These are phyloP conservation scores for Aspergillus saccharolyticus DNA, from an alignment of 495 filamentous ascomycete species.

Conservation along the genomic window DNA sequence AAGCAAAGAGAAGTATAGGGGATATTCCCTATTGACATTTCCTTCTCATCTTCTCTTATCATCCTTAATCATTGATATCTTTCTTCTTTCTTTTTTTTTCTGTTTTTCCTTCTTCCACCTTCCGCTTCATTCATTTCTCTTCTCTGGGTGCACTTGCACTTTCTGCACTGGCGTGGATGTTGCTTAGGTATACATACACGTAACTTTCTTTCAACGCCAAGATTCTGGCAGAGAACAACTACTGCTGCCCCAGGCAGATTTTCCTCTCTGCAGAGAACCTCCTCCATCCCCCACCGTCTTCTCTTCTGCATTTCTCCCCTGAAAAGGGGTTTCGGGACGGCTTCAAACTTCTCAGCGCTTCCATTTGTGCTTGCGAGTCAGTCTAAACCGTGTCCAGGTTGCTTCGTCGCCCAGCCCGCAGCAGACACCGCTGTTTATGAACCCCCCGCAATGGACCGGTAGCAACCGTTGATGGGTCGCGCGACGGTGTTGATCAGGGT, in stretches of 20 bases:
- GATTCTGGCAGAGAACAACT: conserved; percentile 10
- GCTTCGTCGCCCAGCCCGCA: conserved; percentile 10
- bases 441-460: conserved; percentile 44
- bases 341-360: background rate
- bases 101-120: background rate
- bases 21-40: background rate
- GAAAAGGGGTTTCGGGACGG: background rate
- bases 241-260: conserved; percentile 22
- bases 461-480: conserved; percentile 36
- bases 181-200: conserved; percentile 13
- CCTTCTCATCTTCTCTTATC: conserved; percentile 3
- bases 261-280: conserved; percentile 13
- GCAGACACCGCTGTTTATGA: conserved; percentile 23
- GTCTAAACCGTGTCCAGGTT: background rate
- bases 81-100: conserved; percentile 1
- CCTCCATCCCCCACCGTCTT: too few relatives aligned
- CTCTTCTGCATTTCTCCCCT: background rate
- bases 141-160: background rate
- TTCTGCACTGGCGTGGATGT: background rate
- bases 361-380: background rate
- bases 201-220: conserved; percentile 18
- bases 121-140: conserved; percentile 11
- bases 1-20: background rate
- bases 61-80: background rate
- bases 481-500: conserved; percentile 37